Base-by-base conservation (phyloP, 2,329 filamentous ascomycete species). In the Ustulina deusta region DNA sequence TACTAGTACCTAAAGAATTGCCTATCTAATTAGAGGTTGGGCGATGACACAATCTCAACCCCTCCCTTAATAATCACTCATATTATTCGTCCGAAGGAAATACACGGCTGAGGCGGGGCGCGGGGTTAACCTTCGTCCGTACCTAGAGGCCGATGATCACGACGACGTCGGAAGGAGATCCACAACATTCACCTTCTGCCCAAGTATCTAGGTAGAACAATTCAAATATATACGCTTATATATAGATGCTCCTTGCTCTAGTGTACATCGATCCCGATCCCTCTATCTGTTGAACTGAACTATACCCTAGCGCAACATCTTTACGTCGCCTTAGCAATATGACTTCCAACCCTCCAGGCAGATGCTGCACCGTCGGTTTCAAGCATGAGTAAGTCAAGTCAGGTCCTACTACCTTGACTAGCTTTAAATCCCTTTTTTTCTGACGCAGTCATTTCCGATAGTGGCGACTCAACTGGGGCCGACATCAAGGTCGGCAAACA, bases 341-440 rank as follows among this genome's bases (percentile, higher is more conserved):
- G 86, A 83, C 86, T 40, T 88, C 86, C 2, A 81, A 86, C 72
- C 81, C 82, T 62, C 85, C 86, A 13, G 83, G 75, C 63, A 73
- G 79, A 61, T 89, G 86, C 82, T 89, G 86, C 79, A 80, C 80
- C 36, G 73, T 83, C 61, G 86, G 85, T 66, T 78, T 85, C 67
- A 84, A 82, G 76, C 85, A 87, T 72, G 82, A 86, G 85, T 87
- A 79, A 75, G 86, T 81, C 52, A 20, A 25, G 4, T 2, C 5
- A 15, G 42, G 10, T 11, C 20, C 6, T 27, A n/a, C n/a, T 57
- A 49, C 17, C 5, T 49, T 6, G 38, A n/a, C 2, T 20, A 6
- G 13, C 7, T 29, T 40, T 20, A 25, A 42, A 27, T 44, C 9
- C 40, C 52, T 55, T 27, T 27, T 27, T 29, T 15, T 9, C 68